These are phyloP conservation scores for Artemisia argyi DNA, from an alignment of 129 eudicot genomes.

Conservation along the genomic window DNA sequence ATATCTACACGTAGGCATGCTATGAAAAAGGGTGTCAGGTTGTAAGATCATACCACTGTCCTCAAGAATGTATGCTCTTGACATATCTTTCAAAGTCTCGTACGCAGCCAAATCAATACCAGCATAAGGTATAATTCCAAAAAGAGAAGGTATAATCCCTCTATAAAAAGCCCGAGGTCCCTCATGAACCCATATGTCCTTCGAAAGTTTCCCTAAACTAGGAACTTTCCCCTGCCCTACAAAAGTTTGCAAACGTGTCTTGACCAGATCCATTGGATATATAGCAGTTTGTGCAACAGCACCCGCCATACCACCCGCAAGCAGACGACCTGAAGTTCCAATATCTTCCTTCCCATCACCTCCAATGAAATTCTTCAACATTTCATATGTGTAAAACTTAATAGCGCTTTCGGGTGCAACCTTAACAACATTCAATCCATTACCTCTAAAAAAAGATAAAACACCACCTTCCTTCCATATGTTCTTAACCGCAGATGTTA, in stretches of 20 bases:
- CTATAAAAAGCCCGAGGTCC: slow-evolving; percentile 89
- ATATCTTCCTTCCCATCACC: slow-evolving; percentile 65
- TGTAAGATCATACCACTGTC: slow-evolving; percentile 58
- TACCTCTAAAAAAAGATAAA: slow-evolving; percentile 78
- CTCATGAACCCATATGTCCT: slow-evolving; percentile 85
- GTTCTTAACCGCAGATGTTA: slow-evolving; percentile 52
- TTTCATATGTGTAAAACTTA: slow-evolving; percentile 80
- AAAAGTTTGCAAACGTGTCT: slow-evolving; percentile 84
- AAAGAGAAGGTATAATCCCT: slow-evolving; percentile 85
- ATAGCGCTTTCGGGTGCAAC: slow-evolving; percentile 99
- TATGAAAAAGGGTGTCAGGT: neutral
- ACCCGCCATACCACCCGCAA: slow-evolving; percentile 93
- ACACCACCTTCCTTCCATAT: slow-evolving; percentile 83
- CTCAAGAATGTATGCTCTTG: slow-evolving; percentile 51
- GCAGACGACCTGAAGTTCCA: slow-evolving; percentile 71
- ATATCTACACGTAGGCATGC: neutral
- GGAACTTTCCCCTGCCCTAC: slow-evolving; percentile 62
- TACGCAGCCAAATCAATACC: slow-evolving; percentile 91
- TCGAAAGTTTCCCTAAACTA: slow-evolving; percentile 60
- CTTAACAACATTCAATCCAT: slow-evolving; percentile 81
- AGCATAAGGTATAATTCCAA: slow-evolving; percentile 93
- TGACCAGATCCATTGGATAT: slow-evolving; percentile 94
- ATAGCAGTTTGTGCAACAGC: slow-evolving; percentile 92
- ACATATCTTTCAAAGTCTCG: slow-evolving; percentile 84
- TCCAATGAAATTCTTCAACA: slow-evolving; percentile 63